These are phyloP conservation scores for Lanzia echinophila DNA, from an alignment of 2,329 filamentous ascomycete species.

Conservation along the genomic window DNA sequence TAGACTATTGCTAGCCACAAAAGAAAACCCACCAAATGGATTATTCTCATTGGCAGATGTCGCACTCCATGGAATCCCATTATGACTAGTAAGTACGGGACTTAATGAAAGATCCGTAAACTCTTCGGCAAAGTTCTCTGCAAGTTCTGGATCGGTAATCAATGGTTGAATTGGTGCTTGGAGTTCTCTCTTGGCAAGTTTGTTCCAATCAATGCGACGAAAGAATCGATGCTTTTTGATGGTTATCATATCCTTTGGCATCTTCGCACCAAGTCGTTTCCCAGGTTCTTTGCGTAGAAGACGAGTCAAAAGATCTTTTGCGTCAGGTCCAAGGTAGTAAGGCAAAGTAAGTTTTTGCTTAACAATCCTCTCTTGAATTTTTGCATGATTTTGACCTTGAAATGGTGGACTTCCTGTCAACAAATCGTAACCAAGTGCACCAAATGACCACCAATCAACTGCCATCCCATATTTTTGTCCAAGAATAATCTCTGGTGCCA, in stretches of 20 bases:
- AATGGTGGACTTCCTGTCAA: conserved; percentile 92
- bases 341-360: conserved; percentile 85
- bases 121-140: conserved; percentile 92
- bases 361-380: conserved; percentile 92
- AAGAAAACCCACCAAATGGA: conserved; percentile 32
- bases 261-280: conserved; percentile 81
- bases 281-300: conserved; percentile 86
- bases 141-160: conserved; percentile 90
- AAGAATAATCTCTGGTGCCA: conserved; percentile 87
- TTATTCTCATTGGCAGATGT: conserved; percentile 19
- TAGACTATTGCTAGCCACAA: conserved; percentile 30
- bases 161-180: conserved; percentile 86
- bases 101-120: conserved; percentile 84
- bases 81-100: conserved; percentile 48
- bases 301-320: conserved; percentile 87
- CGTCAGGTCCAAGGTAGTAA: conserved; percentile 84
- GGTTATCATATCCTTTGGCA: conserved; percentile 77
- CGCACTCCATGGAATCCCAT: conserved; percentile 21
- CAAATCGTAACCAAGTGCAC: conserved; percentile 84
- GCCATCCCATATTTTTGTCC: conserved; percentile 87
- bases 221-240: conserved; percentile 97
- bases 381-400: conserved; percentile 81
- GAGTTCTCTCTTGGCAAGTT: conserved; percentile 72
- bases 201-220: conserved; percentile 91
- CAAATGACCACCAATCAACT: conserved; percentile 98